A percentile compares a stretch with the other conserved stretches of the same genome.
Evolutionary conservation across 805 yeast species (phyloP).

Genomic region (Monosporozyma siamensis): DNA sequence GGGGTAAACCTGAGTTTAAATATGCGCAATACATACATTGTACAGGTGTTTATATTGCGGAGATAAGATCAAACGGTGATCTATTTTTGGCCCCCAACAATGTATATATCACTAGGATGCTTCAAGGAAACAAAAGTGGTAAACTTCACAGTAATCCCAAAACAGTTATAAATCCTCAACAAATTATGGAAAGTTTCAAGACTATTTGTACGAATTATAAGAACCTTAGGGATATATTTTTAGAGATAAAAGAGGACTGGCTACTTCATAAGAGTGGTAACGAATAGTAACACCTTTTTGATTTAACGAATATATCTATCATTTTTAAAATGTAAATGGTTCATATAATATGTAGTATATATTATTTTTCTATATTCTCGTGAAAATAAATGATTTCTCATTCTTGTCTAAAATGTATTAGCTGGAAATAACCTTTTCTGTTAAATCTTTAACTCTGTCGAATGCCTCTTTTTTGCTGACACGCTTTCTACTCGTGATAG

Average conservation of each 20-base stretch:
- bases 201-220: slow-evolving; percentile 47
- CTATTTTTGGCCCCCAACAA: slow-evolving; percentile 82
- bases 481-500: slow-evolving; percentile 17
- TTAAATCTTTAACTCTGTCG: slow-evolving; percentile 21
- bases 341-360: no score
- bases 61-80: slow-evolving; percentile 68
- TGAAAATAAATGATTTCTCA: neutral
- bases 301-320: no score
- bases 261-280: neutral
- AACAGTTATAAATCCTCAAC: slow-evolving; percentile 52
- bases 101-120: slow-evolving; percentile 66
- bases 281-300: neutral
- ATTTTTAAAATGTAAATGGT: no score
- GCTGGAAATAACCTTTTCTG: slow-evolving; percentile 15
- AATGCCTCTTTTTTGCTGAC: slow-evolving; percentile 30
- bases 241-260: slow-evolving; percentile 48
- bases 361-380: neutral
- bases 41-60: slow-evolving; percentile 86
- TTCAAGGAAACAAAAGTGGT: slow-evolving; percentile 34
- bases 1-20: slow-evolving; percentile 82
- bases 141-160: slow-evolving; percentile 28
- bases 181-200: slow-evolving; percentile 61
- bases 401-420: neutral
- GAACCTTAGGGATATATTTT: slow-evolving; percentile 42
- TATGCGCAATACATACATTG: slow-evolving; percentile 84